Evolutionary conservation across 2,329 filamentous ascomycete species (phyloP), one percentile per base, ranked within the genome.

Genomic region (Fusarium sp.): DNA sequence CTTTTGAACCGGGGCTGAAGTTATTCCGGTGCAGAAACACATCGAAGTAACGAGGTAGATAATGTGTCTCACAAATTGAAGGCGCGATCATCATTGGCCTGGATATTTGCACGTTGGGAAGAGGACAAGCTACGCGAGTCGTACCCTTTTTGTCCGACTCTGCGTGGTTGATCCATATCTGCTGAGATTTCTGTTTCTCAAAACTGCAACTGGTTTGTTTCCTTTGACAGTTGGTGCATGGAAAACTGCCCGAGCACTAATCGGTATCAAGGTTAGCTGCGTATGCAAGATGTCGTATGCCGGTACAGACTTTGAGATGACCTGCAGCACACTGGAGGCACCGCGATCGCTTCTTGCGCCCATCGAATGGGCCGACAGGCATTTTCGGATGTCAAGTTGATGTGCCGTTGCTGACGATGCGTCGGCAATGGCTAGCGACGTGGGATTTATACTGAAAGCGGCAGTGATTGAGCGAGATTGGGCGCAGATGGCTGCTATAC

Each of bases 281-380:
- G 8, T 11, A 29, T 32, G 60, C 9, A 45, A 42, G 7, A 30
- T 20, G 18, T 16, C 34, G 52, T 27, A 24, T n/a, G 15, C 22
- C 44, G 5, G 27, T 12, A 44, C 71, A 11, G 47, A 78, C 79
- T 68, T 81, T 81, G 11, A 80, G 70, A 59, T 81, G 79, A 52
- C 78, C 79, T 25, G 59, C 50, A 5, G 73, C 71, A 45, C 79
- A 81, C 7, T 69, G 55, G 25, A 68, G 52, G 32, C 79, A 81
- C 14, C 79, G 74, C 4, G 75, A 80, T 30, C 76, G 71, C 55
- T 73, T 78, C 49, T 71, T 77, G 4, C 79, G 76, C 3, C 71
- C 49, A 53, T 81, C 80, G 38, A 80, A 81, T 3, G 79, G 79
- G 0, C 79, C 79, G 2, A 79, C 40, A 27, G 72, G 66, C 77